Conservation (phyloP, 345 rosid genomes). For the Melastoma malabathricum region DNA sequence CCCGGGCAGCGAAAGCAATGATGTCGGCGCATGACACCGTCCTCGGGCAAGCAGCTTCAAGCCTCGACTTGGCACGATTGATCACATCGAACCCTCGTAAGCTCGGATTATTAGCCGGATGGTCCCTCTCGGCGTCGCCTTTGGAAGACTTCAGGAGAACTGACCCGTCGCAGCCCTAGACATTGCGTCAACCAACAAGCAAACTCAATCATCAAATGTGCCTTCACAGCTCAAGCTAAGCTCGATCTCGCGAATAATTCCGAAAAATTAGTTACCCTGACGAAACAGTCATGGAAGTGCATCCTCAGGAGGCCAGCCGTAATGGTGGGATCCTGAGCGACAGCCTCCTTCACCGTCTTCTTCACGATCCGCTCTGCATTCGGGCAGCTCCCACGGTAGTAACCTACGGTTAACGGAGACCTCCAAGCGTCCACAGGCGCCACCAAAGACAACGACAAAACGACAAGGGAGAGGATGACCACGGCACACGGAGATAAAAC, state of each 20-base stretch:
- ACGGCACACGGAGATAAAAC: too few species aligned
- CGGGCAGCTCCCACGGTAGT: slow-evolving; percentile 10
- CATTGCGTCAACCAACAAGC: not conserved
- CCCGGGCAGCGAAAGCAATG: slow-evolving; percentile 31
- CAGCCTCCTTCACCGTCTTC: slow-evolving; percentile 7
- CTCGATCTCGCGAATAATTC: not conserved
- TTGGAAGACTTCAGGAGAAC: slow-evolving; percentile 21
- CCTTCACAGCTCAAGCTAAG: not conserved
- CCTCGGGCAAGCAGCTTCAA: slow-evolving; percentile 25
- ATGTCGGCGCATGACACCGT: slow-evolving; percentile 44
- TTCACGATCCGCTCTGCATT: slow-evolving; percentile 13
- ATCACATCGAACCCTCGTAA: slow-evolving; percentile 25
- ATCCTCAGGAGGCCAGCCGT: slow-evolving; percentile 16
- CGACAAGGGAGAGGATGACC: too few species aligned
- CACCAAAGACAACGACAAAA: not conserved
- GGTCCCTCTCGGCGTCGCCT: slow-evolving; percentile 17
- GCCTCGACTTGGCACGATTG: slow-evolving; percentile 20
- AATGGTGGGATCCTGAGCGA: slow-evolving; percentile 9
- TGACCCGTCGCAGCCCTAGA: slow-evolving; percentile 39
- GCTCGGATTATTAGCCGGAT: slow-evolving; percentile 12
- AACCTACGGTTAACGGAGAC: slow-evolving; percentile 7
- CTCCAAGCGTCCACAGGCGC: not conserved
- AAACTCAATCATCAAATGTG: not conserved
- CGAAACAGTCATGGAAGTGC: slow-evolving; percentile 23
- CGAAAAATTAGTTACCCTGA: slow-evolving; percentile 20